phyloP scores from a whole-genome alignment of 2,329 filamentous ascomycete species.

The Bipolaris cookei region DNA sequence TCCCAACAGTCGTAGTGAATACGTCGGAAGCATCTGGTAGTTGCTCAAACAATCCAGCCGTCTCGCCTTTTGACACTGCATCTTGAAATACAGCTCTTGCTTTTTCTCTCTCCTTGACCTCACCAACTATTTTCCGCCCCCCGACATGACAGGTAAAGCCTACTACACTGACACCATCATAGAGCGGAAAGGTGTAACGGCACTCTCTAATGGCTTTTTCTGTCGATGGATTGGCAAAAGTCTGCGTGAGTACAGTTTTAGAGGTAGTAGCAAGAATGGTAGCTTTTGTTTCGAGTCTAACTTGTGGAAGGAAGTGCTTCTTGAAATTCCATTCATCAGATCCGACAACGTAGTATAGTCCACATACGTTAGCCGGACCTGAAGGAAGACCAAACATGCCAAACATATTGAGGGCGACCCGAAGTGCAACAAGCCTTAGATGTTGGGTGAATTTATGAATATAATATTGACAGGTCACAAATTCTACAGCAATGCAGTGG shows the following conservation, averaged over 20 bases:
- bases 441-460: not conserved
- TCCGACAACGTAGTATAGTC: slow-evolving; percentile 38
- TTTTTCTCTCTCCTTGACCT: slow-evolving; percentile 69
- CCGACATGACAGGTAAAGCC: slow-evolving; percentile 70
- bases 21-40: slow-evolving; percentile 66
- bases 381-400: not conserved
- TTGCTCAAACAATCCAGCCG: slow-evolving; percentile 71
- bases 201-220: slow-evolving; percentile 59
- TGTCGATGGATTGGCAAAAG: slow-evolving; percentile 64
- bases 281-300: slow-evolving; percentile 64
- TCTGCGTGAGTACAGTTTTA: slow-evolving; percentile 62
- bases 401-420: not conserved
- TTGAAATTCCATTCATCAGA: slow-evolving; percentile 4
- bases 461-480: slow-evolving; percentile 4
- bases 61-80: slow-evolving; percentile 65
- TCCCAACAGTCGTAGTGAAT: slow-evolving; percentile 72
- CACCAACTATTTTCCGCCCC: slow-evolving; percentile 64
- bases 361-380: slow-evolving; percentile 26
- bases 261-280: slow-evolving; percentile 64
- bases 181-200: slow-evolving; percentile 73
- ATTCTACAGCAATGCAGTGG: not conserved
- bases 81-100: slow-evolving; percentile 66
- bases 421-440: not conserved
- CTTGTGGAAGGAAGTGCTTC: slow-evolving; percentile 61
- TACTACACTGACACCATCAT: slow-evolving; percentile 73